Evolutionary conservation across 768 basidiomycete species (phyloP).

Genomic region (Tylopilus sp.): DNA sequence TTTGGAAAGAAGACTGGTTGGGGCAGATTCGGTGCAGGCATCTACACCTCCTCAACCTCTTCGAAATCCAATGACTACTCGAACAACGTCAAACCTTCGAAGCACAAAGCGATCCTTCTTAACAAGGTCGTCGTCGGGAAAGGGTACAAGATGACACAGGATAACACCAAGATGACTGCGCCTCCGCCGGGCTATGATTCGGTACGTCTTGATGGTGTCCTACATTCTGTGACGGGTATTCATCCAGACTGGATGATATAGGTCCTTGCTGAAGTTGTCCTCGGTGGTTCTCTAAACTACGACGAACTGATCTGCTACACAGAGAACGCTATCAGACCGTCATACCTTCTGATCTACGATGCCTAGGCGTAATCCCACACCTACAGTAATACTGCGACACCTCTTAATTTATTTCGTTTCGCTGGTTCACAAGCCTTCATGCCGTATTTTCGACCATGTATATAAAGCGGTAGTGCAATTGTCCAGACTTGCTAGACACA

Average conservation of each 20-base stretch:
- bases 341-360: constrained; percentile 69
- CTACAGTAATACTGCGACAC: background rate
- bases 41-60: constrained; percentile 77
- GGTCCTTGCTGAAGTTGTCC: constrained; percentile 58
- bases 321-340: constrained; percentile 70
- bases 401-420: constrained; percentile 6
- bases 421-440: too few relatives aligned
- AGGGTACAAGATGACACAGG: constrained; percentile 61
- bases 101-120: constrained; percentile 61
- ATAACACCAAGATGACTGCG: constrained; percentile 50
- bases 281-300: constrained; percentile 63
- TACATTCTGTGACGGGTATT: background rate
- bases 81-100: constrained; percentile 50
- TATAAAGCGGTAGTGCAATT: constrained; percentile 8
- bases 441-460: background rate
- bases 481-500: background rate
- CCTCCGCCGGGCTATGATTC: constrained; percentile 67
- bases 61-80: constrained; percentile 79
- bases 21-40: constrained; percentile 72
- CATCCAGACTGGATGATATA: constrained; percentile 20
- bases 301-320: constrained; percentile 70
- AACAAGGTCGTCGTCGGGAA: constrained; percentile 74
- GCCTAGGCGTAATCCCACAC: constrained; percentile 20
- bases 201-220: constrained; percentile 35
- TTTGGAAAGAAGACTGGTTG: constrained; percentile 71